phyloP scores from a whole-genome alignment of 2,329 filamentous ascomycete genomes.

The Apiospora malaysiana region DNA sequence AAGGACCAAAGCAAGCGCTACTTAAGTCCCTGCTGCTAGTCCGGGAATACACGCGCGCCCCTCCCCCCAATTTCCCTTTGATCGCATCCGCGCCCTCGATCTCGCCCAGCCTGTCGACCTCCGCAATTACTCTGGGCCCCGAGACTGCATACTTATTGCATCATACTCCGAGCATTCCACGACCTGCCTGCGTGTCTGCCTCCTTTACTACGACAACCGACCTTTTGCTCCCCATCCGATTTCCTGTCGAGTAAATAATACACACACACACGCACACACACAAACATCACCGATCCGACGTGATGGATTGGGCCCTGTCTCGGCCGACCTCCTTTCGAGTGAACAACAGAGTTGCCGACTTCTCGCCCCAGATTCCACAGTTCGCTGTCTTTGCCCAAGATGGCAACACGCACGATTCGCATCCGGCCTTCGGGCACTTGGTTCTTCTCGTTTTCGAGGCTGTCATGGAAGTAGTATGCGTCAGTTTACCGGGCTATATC shows the following conservation, averaged over 20 bases:
- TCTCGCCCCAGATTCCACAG: constrained; percentile 41
- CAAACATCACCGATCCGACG: constrained; percentile 3
- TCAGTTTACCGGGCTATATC: constrained; percentile 92
- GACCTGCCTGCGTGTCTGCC: background rate
- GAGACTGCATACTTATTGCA: background rate
- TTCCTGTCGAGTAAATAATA: background rate
- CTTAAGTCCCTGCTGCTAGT: background rate
- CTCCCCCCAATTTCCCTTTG: background rate
- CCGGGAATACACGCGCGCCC: background rate
- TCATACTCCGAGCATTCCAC: background rate
- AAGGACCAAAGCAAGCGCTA: background rate
- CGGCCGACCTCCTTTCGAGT: constrained; percentile 54
- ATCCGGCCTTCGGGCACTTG: constrained; percentile 71
- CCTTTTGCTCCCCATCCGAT: background rate
- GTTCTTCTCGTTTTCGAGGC: constrained; percentile 91
- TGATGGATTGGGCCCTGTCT: constrained; percentile 40
- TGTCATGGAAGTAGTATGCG: constrained; percentile 92
- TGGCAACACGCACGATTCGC: constrained; percentile 49
- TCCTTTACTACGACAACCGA: background rate
- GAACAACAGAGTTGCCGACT: constrained; percentile 26
- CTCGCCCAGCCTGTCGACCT: constrained; percentile 7
- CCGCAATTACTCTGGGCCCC: constrained; percentile 1
- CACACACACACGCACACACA: background rate
- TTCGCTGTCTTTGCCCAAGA: constrained; percentile 46
- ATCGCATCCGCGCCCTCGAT: background rate